Percentiles rank a stretch among this genome's conserved stretches.
Conservation (phyloP, 2,329 filamentous ascomycete species). For the Xylaria digitata region DNA sequence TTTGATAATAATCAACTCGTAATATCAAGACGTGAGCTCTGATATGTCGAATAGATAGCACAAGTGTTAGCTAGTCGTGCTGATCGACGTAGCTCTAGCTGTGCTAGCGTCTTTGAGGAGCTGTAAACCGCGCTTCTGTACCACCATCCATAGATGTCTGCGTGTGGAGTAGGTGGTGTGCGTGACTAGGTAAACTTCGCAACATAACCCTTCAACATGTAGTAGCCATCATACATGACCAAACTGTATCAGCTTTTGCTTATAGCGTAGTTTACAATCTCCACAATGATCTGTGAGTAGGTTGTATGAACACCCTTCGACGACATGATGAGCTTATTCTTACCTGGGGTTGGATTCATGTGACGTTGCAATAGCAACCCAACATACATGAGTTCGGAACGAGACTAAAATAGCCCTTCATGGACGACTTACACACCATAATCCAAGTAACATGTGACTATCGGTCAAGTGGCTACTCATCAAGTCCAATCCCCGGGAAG, state of each 20-base stretch:
- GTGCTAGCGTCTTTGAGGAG: background rate
- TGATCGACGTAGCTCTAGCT: background rate
- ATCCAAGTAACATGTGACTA: background rate
- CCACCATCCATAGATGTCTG: background rate
- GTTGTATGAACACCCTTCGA: background rate
- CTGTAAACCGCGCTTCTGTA: background rate
- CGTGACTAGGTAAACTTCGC: conserved; percentile 3
- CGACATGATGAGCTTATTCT: background rate
- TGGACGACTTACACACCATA: conserved; percentile 1
- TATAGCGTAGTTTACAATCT: background rate
- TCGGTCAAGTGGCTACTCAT: background rate
- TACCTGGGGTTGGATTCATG: background rate
- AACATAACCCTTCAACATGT: background rate
- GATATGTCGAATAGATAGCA: background rate
- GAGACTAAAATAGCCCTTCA: background rate
- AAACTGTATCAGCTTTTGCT: background rate
- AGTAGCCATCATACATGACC: background rate
- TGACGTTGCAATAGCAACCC: conserved; percentile 22
- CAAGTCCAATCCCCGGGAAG: background rate
- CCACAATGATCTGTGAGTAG: background rate
- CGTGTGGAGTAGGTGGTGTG: background rate
- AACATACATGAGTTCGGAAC: conserved; percentile 6
- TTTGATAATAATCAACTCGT: background rate
- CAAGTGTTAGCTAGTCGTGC: background rate
- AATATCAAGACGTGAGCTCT: background rate